Conservation (phyloP, 2,329 filamentous ascomycete genomes). For the Colletotrichum camelliae region DNA sequence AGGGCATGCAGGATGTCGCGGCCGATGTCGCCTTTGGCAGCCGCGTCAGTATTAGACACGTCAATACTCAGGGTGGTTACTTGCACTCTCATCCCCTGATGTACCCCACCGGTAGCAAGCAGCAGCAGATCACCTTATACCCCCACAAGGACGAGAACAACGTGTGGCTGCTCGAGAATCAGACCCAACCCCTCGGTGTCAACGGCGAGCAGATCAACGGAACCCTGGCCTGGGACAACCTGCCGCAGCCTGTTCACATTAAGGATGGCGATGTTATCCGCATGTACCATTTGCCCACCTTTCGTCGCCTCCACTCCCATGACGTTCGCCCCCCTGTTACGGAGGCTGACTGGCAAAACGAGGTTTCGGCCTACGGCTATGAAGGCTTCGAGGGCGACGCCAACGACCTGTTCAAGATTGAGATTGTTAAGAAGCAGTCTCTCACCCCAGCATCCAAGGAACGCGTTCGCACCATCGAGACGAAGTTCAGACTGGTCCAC, state of each 20-base stretch:
- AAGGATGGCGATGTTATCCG: conserved; percentile 81
- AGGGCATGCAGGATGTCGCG: conserved; percentile 93
- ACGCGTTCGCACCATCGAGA: conserved; percentile 89
- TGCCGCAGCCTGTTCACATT: conserved; percentile 71
- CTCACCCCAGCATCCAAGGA: conserved; percentile 79
- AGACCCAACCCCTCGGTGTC: conserved; percentile 84
- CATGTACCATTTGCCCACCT: conserved; percentile 82
- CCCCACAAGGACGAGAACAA: conserved; percentile 99
- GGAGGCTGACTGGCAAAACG: conserved; percentile 93
- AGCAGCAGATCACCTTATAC: conserved; percentile 98
- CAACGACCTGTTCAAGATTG: conserved; percentile 93
- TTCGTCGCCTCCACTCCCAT: conserved; percentile 93
- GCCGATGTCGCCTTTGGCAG: conserved; percentile 92
- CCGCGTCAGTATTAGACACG: conserved; percentile 84
- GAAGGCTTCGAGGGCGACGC: conserved; percentile 97
- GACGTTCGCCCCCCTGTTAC: conserved; percentile 87
- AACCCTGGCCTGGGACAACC: conserved; percentile 81
- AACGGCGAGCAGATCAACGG: conserved; percentile 81
- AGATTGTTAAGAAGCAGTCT: conserved; percentile 92
- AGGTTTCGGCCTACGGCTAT: conserved; percentile 96
- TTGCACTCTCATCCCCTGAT: conserved; percentile 96
- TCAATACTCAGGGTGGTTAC: conserved; percentile 97
- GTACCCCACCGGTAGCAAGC: conserved; percentile 97
- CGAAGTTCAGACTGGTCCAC: conserved; percentile 94
- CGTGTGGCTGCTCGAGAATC: conserved; percentile 91